Evolutionary conservation across 768 basidiomycete species (phyloP).

Genomic region (Boletales sp.): DNA sequence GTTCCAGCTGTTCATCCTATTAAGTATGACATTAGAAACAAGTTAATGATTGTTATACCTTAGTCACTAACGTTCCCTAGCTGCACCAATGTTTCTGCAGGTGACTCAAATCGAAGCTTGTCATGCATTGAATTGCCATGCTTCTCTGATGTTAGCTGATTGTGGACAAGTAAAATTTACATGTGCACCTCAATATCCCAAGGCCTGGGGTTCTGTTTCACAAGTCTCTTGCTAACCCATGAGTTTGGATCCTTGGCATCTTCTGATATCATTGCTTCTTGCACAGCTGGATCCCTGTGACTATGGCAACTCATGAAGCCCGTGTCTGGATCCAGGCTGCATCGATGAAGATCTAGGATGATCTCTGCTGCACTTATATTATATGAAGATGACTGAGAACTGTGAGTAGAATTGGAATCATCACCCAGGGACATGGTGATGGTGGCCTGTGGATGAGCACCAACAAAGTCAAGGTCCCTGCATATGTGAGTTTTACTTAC

Average conservation of each 20-base stretch:
- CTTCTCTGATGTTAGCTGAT: neutral
- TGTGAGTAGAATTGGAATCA: neutral
- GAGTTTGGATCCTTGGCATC: neutral
- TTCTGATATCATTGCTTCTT: neutral
- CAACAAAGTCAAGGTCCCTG: no score
- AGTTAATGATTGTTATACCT: no score
- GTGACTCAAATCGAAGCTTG: no score
- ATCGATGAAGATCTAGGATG: neutral
- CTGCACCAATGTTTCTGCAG: no score
- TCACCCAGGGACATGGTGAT: neutral
- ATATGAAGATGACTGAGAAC: neutral
- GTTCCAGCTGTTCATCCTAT: no score
- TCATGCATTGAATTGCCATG: neutral
- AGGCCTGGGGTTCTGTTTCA: neutral
- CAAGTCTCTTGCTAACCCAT: neutral
- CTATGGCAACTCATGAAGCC: no score
- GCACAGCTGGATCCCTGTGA: neutral
- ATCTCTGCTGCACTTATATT: neutral
- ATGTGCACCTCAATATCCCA: neutral
- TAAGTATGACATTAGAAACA: no score
- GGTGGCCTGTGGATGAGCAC: no score
- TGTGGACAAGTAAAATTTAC: neutral
- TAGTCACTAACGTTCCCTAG: no score
- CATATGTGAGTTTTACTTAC: no score
- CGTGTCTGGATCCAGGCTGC: no score